A percentile compares a stretch with the other conserved stretches of the same genome.
Conservation (phyloP, 2,329 filamentous ascomycete species). For the Arthrobotrys entomopaga region DNA sequence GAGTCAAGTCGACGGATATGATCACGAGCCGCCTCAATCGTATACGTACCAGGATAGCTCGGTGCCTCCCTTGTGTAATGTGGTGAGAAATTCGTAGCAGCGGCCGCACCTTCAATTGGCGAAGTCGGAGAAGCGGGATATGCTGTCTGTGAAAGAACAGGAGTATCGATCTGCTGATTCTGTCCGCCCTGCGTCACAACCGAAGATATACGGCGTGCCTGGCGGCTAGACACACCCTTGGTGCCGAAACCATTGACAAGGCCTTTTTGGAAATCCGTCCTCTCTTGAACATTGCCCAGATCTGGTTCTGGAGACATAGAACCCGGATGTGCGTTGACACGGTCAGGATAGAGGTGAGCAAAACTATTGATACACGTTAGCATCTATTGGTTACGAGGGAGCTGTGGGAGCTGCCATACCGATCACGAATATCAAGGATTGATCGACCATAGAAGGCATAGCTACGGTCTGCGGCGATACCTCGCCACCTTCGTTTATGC, state of each 20-base stretch:
- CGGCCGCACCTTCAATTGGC: too few species aligned
- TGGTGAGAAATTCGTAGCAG: too few species aligned
- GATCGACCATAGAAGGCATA: constrained; percentile 36
- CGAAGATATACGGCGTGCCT: constrained; percentile 27
- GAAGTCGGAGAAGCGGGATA: not conserved
- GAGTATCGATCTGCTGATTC: not conserved
- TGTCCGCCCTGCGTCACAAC: not conserved
- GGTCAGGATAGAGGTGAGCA: constrained; percentile 22
- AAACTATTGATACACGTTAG: constrained; percentile 15
- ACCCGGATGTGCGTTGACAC: not conserved
- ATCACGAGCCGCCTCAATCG: too few species aligned
- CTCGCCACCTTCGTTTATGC: constrained; percentile 30
- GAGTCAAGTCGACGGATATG: too few species aligned
- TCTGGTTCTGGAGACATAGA: constrained; percentile 12
- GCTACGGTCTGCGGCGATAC: constrained; percentile 21
- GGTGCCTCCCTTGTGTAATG: too few species aligned
- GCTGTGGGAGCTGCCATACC: constrained; percentile 3
- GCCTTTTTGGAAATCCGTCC: constrained; percentile 30
- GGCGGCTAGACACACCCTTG: constrained; percentile 18
- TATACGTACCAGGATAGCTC: too few species aligned
- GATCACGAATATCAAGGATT: constrained; percentile 22
- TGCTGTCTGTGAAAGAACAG: not conserved
- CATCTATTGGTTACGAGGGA: not conserved
- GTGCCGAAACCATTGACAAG: constrained; percentile 44
- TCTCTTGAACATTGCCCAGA: not conserved